Conservation (phyloP, 495 filamentous ascomycete species). For the Hyphodiscus hymeniophilus region DNA sequence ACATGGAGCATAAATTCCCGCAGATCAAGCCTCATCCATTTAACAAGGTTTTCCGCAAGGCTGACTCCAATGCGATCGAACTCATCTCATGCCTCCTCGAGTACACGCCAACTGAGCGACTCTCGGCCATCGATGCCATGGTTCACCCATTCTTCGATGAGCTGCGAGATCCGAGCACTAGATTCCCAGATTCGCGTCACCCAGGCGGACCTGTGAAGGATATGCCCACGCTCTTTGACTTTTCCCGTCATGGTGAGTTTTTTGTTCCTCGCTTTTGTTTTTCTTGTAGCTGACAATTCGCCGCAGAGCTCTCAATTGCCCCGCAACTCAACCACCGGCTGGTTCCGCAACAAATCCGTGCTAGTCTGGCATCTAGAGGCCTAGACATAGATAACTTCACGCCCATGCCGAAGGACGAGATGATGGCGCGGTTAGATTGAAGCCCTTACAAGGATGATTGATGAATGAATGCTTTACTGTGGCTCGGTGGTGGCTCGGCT, state of each 20-base stretch:
- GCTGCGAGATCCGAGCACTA: conserved; percentile 77
- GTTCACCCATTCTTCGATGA: conserved; percentile 99
- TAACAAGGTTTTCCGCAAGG: conserved; percentile 97
- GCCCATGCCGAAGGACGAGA: conserved; percentile 84
- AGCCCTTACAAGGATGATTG: conserved; percentile 15
- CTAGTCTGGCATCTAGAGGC: conserved; percentile 63
- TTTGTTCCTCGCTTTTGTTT: conserved; percentile 3
- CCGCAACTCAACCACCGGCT: conserved; percentile 79
- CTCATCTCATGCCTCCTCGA: conserved; percentile 88
- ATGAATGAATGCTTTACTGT: conserved; percentile 25
- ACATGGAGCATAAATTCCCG: conserved; percentile 99
- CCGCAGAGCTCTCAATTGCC: conserved; percentile 85
- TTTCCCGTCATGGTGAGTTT: conserved; percentile 79
- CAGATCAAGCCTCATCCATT: conserved; percentile 99
- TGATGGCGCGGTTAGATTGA: conserved; percentile 98
- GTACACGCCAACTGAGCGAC: conserved; percentile 92
- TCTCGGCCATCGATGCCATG: conserved; percentile 94
- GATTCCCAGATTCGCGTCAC: conserved; percentile 89
- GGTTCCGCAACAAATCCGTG: conserved; percentile 73
- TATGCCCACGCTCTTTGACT: conserved; percentile 84
- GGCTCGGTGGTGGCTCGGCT: conserved; percentile 8
- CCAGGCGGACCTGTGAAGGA: conserved; percentile 66
- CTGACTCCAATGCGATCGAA: conserved; percentile 85
- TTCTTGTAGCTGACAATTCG: neutral
- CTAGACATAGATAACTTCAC: conserved; percentile 92